A percentile compares a stretch with the other conserved stretches of the same genome.
Conservation (phyloP, 345 rosid species). For the Citrus australasica region DNA sequence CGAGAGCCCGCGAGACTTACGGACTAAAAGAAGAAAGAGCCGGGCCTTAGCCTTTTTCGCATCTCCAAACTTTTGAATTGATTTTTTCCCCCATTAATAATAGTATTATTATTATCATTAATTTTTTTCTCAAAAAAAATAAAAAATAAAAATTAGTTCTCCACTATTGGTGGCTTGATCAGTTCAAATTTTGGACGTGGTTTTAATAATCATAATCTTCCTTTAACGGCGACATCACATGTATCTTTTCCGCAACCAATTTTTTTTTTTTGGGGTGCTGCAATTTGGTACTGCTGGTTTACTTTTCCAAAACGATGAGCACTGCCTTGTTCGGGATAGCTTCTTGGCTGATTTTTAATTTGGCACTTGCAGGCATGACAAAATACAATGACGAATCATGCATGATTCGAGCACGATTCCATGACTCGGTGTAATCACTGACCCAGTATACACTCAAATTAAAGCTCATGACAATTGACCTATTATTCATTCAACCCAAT, state of each 20-base stretch:
- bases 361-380: background rate
- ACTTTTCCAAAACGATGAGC: background rate
- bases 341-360: background rate
- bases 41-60: background rate
- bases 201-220: background rate
- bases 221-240: background rate
- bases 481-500: background rate
- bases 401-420: background rate
- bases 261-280: too few species aligned
- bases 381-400: background rate
- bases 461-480: background rate
- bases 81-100: background rate
- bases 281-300: background rate
- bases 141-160: background rate
- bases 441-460: background rate
- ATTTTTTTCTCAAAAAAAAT: background rate
- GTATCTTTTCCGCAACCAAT: background rate
- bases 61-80: background rate
- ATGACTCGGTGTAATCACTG: background rate
- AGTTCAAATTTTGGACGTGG: slow-evolving; percentile 7
- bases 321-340: background rate
- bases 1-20: slow-evolving; percentile 18
- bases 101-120: background rate
- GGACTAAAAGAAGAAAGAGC: background rate
- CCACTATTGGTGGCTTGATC: background rate